Base-by-base conservation (phyloP, 352 stramenopile species). In the Thraustochytrium striatum region DNA sequence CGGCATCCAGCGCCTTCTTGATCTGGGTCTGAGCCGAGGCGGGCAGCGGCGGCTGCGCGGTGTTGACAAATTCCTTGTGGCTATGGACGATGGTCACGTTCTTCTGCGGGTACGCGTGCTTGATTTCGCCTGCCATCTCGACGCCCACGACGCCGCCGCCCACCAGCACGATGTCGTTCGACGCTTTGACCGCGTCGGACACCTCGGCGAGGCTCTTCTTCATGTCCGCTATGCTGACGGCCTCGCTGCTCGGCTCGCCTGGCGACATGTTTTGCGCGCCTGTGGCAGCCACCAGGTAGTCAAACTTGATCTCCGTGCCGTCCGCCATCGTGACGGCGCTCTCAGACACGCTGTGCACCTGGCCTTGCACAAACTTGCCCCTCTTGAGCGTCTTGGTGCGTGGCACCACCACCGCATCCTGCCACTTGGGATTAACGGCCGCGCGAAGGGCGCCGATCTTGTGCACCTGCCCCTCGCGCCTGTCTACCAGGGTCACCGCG, bases 41-140 rank as follows among this genome's bases (percentile, higher is more conserved):
- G 5, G 43, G 25, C 2, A 80, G 41, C 2, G 53, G 35, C 21
- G 57, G 55, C 8, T 16, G 11, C 25, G 3, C 9, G 47, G 16
- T 21, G 32, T 39, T 61, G 25, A 81, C 19, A 0, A 81, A 65
- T 21, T 21, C 21, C 2, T 33, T 7, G 7, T 65, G 68, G 8
- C 2, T 5, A 21, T 81, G 72, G 7, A 81, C 41, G 35, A 81
- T 70, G 13, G n/a, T 52, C 9, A 84, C 62, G 11, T 57, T 28
- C n/a, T 84, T 84, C 2, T 80, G 32, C 33, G 59, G 79, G 50
- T 84, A 72, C 19, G 28, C 3, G 3, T 32, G n/a, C 44, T 80
- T 78, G 35, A 83, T 83, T 32, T 83, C 79, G 3, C 70, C 70
- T n/a, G 72, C 55, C 19, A 82, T 30, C 68, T 83, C 79, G 11